These are phyloP conservation scores for Aciculoconidium aculeatum DNA, from an alignment of 805 yeast genomes.

Conservation along the genomic window DNA sequence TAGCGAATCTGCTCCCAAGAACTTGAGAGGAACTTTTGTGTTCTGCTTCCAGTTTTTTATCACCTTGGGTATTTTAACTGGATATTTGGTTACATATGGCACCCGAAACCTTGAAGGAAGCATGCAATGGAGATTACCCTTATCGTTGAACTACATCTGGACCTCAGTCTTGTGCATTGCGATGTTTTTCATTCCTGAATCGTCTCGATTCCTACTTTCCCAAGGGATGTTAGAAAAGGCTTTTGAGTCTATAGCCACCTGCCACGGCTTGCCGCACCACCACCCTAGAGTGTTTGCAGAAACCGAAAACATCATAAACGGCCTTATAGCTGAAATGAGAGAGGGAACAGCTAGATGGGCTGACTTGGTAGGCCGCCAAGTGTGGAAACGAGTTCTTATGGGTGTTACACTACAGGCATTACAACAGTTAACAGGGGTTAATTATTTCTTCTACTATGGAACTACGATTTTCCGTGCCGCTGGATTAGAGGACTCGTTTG, in stretches of 20 bases:
- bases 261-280: constrained; percentile 18
- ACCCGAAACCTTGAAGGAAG: constrained; percentile 18
- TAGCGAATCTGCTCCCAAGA: constrained; percentile 22
- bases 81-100: constrained; percentile 22
- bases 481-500: constrained; percentile 51
- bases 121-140: constrained; percentile 23
- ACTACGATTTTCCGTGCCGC: constrained; percentile 56
- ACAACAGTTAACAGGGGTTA: constrained; percentile 60
- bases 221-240: constrained; percentile 20
- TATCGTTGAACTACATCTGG: constrained; percentile 25
- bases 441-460: constrained; percentile 63
- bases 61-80: constrained; percentile 24
- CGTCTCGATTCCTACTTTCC: constrained; percentile 22
- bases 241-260: constrained; percentile 19
- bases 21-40: constrained; percentile 24
- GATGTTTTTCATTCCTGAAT: constrained; percentile 24
- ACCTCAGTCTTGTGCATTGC: constrained; percentile 18
- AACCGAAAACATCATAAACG: constrained; percentile 22
- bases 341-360: constrained; percentile 23
- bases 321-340: constrained; percentile 21
- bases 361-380: constrained; percentile 21
- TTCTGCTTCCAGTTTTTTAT: constrained; percentile 24
- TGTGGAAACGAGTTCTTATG: constrained; percentile 18
- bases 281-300: constrained; percentile 21
- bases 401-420: constrained; percentile 30